phyloP scores from a whole-genome alignment of 2,329 filamentous ascomycete genomes.

The Lachnellula subtilissima region DNA sequence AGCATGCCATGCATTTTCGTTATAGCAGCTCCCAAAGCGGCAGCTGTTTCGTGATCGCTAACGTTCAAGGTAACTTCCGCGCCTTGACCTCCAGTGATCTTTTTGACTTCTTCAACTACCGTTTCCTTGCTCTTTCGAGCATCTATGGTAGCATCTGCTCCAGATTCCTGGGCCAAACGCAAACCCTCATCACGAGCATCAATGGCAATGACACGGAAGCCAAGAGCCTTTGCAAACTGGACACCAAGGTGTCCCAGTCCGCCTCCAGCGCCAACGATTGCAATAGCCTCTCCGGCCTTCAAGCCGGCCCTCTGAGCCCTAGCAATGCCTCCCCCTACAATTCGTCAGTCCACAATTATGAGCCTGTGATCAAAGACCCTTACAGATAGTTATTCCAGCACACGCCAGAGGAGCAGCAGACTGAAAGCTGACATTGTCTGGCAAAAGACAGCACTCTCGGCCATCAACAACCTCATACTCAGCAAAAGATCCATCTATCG shows the following conservation, averaged over 20 bases:
- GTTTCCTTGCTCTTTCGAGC: slow-evolving; percentile 43
- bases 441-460: slow-evolving; percentile 41
- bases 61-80: slow-evolving; percentile 50
- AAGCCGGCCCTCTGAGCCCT: slow-evolving; percentile 31
- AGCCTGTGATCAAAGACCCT: background rate
- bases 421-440: slow-evolving; percentile 44
- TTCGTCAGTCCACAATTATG: slow-evolving; percentile 42
- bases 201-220: slow-evolving; percentile 47
- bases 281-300: slow-evolving; percentile 35
- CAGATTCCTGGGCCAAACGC: slow-evolving; percentile 40
- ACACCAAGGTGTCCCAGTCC: slow-evolving; percentile 50
- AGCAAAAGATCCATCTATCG: slow-evolving; percentile 50
- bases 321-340: slow-evolving; percentile 37
- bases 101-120: slow-evolving; percentile 43
- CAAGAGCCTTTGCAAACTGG: slow-evolving; percentile 45
- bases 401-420: slow-evolving; percentile 54
- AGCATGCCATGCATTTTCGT: slow-evolving; percentile 56
- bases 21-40: slow-evolving; percentile 47
- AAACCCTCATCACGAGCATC: slow-evolving; percentile 52
- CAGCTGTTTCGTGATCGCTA: slow-evolving; percentile 46
- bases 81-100: slow-evolving; percentile 43
- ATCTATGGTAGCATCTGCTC: slow-evolving; percentile 50
- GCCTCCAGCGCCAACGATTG: slow-evolving; percentile 45
- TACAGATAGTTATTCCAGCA: slow-evolving; percentile 42
- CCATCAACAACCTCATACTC: slow-evolving; percentile 51